phyloP scores from a whole-genome alignment of 108 stramenopile genomes.

The Stephanodiscus minutulus region DNA sequence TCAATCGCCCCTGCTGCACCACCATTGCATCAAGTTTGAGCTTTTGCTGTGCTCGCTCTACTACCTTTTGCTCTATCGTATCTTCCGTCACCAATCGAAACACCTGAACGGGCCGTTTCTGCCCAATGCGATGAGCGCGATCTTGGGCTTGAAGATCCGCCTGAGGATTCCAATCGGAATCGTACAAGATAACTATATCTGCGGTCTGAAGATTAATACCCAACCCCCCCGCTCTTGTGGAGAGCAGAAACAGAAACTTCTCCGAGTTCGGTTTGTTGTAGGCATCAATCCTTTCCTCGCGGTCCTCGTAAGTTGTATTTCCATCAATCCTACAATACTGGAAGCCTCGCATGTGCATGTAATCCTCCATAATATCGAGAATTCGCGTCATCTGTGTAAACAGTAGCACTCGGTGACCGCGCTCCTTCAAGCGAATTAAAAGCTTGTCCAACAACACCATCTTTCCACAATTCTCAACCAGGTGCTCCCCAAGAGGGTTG shows the following conservation, averaged over 20 bases:
- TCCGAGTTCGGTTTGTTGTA: slow-evolving; percentile 92
- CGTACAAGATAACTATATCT: slow-evolving; percentile 93
- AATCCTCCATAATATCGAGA: slow-evolving; percentile 95
- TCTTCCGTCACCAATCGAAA: slow-evolving; percentile 97
- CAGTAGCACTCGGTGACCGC: slow-evolving; percentile 91
- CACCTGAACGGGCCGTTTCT: slow-evolving; percentile 95
- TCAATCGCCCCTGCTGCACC: slow-evolving; percentile 94
- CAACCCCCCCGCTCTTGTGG: slow-evolving; percentile 93
- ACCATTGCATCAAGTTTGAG: slow-evolving; percentile 99
- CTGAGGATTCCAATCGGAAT: slow-evolving; percentile 98
- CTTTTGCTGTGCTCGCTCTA: slow-evolving; percentile 99
- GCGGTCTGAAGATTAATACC: slow-evolving; percentile 93
- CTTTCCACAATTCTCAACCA: slow-evolving; percentile 88
- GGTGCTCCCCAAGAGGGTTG: slow-evolving; percentile 88
- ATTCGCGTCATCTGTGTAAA: slow-evolving; percentile 98
- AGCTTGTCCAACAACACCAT: slow-evolving; percentile 91
- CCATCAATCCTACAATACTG: slow-evolving; percentile 97
- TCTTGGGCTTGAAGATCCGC: slow-evolving; percentile 99
- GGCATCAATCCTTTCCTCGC: slow-evolving; percentile 87
- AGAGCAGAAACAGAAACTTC: slow-evolving; percentile 91
- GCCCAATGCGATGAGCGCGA: slow-evolving; percentile 92
- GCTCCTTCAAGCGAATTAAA: slow-evolving; percentile 78
- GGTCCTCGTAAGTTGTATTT: slow-evolving; percentile 94
- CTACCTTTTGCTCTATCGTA: slow-evolving; percentile 99
- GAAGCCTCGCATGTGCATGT: slow-evolving; percentile 81